A percentile compares a stretch with the other conserved stretches of the same genome.
phyloP scores from a whole-genome alignment of 768 basidiomycete species.

The Termitomyces sp. region DNA sequence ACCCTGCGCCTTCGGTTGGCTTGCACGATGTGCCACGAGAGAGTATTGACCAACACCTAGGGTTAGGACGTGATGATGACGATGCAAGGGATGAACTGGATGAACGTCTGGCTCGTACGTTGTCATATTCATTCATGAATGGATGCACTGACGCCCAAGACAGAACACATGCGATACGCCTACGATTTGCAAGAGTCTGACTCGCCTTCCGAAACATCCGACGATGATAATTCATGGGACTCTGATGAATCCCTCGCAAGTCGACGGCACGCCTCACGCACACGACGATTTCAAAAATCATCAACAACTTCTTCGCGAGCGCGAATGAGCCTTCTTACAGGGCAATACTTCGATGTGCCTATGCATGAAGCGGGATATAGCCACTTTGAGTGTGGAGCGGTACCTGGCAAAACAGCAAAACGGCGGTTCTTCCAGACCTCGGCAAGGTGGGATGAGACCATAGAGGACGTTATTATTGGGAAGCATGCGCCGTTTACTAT shows the following conservation, averaged over 20 bases:
- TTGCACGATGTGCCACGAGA: slow-evolving; percentile 82
- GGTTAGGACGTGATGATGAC: slow-evolving; percentile 48
- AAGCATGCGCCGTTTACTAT: slow-evolving; percentile 11
- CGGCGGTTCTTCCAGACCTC: slow-evolving; percentile 60
- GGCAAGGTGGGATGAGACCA: slow-evolving; percentile 31
- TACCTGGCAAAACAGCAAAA: slow-evolving; percentile 37
- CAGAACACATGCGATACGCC: slow-evolving; percentile 66
- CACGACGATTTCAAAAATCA: slow-evolving; percentile 14
- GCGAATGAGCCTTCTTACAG: slow-evolving; percentile 69
- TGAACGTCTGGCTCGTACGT: slow-evolving; percentile 65
- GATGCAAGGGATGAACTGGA: slow-evolving; percentile 61
- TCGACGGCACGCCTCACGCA: slow-evolving; percentile 33
- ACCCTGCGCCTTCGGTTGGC: slow-evolving; percentile 73
- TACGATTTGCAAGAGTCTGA: slow-evolving; percentile 55
- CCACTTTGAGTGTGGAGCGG: slow-evolving; percentile 36
- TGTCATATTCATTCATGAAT: background rate
- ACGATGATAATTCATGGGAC: slow-evolving; percentile 41
- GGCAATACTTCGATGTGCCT: slow-evolving; percentile 53
- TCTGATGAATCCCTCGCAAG: slow-evolving; percentile 24
- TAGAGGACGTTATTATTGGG: slow-evolving; percentile 19
- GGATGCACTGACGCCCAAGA: background rate
- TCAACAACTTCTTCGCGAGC: slow-evolving; percentile 30
- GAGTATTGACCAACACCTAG: slow-evolving; percentile 61
- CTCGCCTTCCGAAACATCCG: slow-evolving; percentile 43
- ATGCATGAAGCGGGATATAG: slow-evolving; percentile 39